Evolutionary conservation across 2,329 filamentous ascomycete genomes (phyloP).

Genomic region (Camptophora hylomeconis): DNA sequence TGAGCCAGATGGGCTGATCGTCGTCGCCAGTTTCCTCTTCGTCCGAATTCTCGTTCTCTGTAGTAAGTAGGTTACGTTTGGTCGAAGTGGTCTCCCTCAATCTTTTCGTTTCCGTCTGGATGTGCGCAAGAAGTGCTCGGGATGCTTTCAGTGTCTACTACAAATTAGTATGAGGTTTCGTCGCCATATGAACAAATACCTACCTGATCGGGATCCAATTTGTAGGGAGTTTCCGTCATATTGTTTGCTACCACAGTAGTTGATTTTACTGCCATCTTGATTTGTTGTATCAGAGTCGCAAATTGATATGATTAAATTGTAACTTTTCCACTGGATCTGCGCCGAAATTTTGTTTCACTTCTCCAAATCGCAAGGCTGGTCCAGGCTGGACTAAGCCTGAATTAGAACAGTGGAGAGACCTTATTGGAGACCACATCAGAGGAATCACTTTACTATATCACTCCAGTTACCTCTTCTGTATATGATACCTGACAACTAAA

Average conservation of each 20-base stretch:
- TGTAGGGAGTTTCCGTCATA: constrained; percentile 25
- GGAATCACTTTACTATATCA: too few relatives aligned
- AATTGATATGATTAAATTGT: too few relatives aligned
- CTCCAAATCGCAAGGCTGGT: too few relatives aligned
- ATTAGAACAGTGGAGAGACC: too few relatives aligned
- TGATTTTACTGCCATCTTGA: constrained; percentile 6
- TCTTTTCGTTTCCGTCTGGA: constrained; percentile 36
- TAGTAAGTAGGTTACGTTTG: constrained; percentile 42
- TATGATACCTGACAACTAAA: too few relatives aligned
- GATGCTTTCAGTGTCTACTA: constrained; percentile 45
- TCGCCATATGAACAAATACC: constrained; percentile 7
- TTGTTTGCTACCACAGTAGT: constrained; percentile 2
- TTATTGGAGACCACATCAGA: too few relatives aligned
- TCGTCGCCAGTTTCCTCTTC: constrained; percentile 34
- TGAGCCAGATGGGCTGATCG: constrained; percentile 47
- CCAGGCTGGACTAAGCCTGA: too few relatives aligned
- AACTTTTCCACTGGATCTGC: too few relatives aligned
- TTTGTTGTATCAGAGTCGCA: constrained; percentile 1
- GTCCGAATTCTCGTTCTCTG: constrained; percentile 31
- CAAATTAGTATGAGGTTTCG: constrained; percentile 10
- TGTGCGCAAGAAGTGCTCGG: constrained; percentile 44
- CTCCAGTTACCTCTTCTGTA: too few relatives aligned
- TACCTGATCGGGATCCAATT: constrained; percentile 35
- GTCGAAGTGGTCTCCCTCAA: constrained; percentile 33
- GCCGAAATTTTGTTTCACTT: too few relatives aligned